Conservation (phyloP, 208 protist species). For the Leishmania braziliensis region DNA sequence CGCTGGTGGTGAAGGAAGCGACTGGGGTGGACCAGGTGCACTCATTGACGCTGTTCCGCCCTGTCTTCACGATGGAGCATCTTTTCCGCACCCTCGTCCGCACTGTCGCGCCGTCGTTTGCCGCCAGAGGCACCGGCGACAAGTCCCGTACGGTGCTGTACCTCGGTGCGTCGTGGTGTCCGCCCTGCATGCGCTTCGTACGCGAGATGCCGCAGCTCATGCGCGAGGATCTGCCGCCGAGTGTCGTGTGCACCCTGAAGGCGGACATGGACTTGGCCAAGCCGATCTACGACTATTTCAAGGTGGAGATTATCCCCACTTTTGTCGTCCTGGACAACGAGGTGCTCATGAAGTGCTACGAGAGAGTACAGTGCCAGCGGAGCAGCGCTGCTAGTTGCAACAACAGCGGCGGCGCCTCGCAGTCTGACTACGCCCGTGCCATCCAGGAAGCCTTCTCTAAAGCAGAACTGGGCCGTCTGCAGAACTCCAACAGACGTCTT, state of each 20-base stretch:
- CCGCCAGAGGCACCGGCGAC: conserved; percentile 8
- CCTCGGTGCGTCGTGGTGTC: conserved; percentile 86
- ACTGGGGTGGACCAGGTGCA: conserved; percentile 65
- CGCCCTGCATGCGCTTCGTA: conserved; percentile 83
- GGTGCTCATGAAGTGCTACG: conserved; percentile 38
- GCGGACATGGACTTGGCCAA: conserved; percentile 83
- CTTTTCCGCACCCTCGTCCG: conserved; percentile 49
- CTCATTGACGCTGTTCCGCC: conserved; percentile 58
- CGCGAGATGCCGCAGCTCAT: conserved; percentile 58
- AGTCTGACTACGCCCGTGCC: conserved; percentile 8
- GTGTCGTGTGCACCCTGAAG: conserved; percentile 58
- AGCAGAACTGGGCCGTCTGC: conserved; percentile 65
- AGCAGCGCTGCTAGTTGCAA: background rate
- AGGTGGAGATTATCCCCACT: conserved; percentile 76
- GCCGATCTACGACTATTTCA: conserved; percentile 72
- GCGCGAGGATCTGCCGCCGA: conserved; percentile 38
- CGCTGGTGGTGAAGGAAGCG: conserved; percentile 73
- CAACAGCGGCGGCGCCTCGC: conserved; percentile 7
- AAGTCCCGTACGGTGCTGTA: conserved; percentile 58
- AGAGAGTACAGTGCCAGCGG: conserved; percentile 24
- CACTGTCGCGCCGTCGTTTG: conserved; percentile 23
- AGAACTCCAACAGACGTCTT: conserved; percentile 65
- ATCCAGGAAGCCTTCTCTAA: conserved; percentile 38
- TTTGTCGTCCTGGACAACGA: conserved; percentile 83
- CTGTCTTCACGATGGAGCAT: conserved; percentile 71